Evolutionary conservation across 345 rosid genomes (phyloP), one percentile per base, ranked within the genome.

Genomic region (Erodium maritimum): DNA sequence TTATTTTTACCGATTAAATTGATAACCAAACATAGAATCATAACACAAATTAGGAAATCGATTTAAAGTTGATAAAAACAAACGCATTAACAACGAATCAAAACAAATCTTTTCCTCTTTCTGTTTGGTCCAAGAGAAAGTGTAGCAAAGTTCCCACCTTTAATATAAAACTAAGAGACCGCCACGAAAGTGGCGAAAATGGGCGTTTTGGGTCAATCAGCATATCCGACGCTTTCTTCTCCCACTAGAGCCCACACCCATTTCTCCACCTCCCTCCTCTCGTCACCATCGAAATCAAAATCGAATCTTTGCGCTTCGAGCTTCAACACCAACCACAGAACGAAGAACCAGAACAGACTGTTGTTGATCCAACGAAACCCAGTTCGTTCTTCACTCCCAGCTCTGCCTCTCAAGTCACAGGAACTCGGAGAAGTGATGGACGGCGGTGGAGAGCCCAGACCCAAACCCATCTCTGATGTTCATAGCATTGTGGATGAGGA

Each of bases 401-500:
- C 67, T 52, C 65, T 21, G 57, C 51, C 82, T 65, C 73, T 77
- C 46, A 76, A 71, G 76, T 71, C 80, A 72, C 69, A 54, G 55
- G 64, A 65, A 71, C 61, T 71, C 0, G 65, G 17, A 50, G 61
- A 61, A 56, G 61, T 14, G 65, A 61, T 51, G 52, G 12, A 52
- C 64, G 25, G 66, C 48, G 72, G 81, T 82, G 90, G 83, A 69
- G 60, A 57, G 58, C 53, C 19, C 6, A 24, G 17, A 45, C 37
- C 37, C 37, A 72, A 69, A 66, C 66, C 82, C 68, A 25, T 65
- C 48, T 64, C 69, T 67, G 84, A 74, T 82, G 61, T 85, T 53
- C 80, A 75, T 3, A 10, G 48, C 42, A 72, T 61, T 22, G 64
- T 79, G 48, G 85, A 82, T 61, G 81, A 82, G 19, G 76, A 65